Evolutionary conservation across 2,329 filamentous ascomycete species (phyloP), one percentile per base, ranked within the genome.

Genomic region (Aureobasidium subglaciale): DNA sequence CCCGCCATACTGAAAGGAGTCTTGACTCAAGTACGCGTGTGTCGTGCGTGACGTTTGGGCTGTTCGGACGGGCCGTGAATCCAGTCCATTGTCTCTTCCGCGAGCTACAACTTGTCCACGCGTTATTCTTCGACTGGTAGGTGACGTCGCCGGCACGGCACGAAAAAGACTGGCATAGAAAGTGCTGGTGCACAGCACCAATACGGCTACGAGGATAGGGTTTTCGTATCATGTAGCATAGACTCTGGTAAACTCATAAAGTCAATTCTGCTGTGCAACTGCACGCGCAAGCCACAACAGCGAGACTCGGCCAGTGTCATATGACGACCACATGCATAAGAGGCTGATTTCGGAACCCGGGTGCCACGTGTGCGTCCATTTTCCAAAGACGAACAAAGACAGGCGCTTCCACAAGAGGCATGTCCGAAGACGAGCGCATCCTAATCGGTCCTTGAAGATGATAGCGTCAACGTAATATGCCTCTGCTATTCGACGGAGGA

Each of bases 71-170:
- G 46, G 46, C 46, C 46, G 46, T 27, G 34, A 11, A 29, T 16
- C 34, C 46, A 38, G 6, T 38, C 46, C 32, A 50, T 27, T 50
- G 34, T 48, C 40, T 38, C 22, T n/a, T 13, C 10, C 46, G 16
- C 22, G 22, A 38, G 46, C 34, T 50, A 32, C n/a, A n/a, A n/a
- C 25, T 41, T 10, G 15, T 43, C 10, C 24, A 29, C 24, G 32
- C 46, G 22, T 18, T 50, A 22, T 38, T n/a, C 32, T 10, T 40
- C 16, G 35, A 41, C 2, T 41, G 48, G 48, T 52, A 41, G n/a
- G 48, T 52, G 48, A 52, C 48, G 48, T 52, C 48, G 48, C 35
- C 48, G 48, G 48, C 35, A 52, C 48, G 48, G 48, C 48, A 52
- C 48, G 48, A 30, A n/a, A 41, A 40, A n/a, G n/a, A n/a, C n/a